Base-by-base conservation (phyloP, 352 stramenopile genomes). In the Globisporangium apiculatum region DNA sequence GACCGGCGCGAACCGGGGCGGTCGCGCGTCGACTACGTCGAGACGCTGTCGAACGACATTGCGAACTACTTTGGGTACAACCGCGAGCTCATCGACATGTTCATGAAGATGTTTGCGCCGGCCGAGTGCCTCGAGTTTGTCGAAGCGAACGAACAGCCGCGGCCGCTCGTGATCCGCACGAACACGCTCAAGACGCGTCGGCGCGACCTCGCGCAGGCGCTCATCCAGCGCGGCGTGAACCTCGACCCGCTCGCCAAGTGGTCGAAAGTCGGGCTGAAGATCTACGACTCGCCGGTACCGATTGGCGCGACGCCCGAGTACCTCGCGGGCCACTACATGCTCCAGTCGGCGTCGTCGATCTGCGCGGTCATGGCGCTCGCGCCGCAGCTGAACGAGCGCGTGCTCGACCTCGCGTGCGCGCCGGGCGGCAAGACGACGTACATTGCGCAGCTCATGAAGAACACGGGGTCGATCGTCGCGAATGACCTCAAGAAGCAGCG, bases 231-330 rank as follows among this genome's bases (percentile, higher is more conserved):
- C 57, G 98, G 98, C 57, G 97, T 99, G 14, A 97, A 97, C 61
- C 76, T 99, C 12, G 98, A 99, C 73, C 97, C 97, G 48, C 74
- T 99, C 5, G 97, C 96, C 43, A 91, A 95, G 54, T 99, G 97
- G 97, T 99, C 93, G 43, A 99, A 99, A 78, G 97, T 99, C 43
- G 97, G 96, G 18, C 74, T 99, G 37, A 99, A 99, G 73, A 99
- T 99, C 65, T 98, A 98, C 70, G 96, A 99, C 70, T 98, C 87
- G 64, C 88, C 89, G 7, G 96, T 99, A 51, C 97, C 97, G 3
- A 98, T 99, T 72, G 98, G 98, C 57, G 98, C 98, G 2, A 99
- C 98, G 54, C 98, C 98, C 15, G 98, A 99, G 74, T 99, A 99
- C 82, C 86, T 99, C 42, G 95, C 96, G 0, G 98, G 98, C 12